Evolutionary conservation across 768 basidiomycete genomes (phyloP).

Genomic region (Dacryopinax primogenitus): DNA sequence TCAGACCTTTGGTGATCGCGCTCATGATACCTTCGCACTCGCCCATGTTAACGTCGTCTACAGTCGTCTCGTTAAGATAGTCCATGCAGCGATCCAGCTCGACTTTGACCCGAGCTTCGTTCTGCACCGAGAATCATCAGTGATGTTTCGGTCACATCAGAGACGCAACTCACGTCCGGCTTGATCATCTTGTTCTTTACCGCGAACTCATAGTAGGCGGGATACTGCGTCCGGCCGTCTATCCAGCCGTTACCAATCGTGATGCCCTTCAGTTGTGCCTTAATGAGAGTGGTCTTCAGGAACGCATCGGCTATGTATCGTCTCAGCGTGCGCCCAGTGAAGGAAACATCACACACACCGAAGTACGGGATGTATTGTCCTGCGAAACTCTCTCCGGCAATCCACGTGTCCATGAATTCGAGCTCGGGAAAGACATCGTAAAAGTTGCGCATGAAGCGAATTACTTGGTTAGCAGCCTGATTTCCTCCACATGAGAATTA

Average conservation of each 20-base stretch:
- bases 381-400: slow-evolving; percentile 92
- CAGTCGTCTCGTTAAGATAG: slow-evolving; percentile 15
- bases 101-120: slow-evolving; percentile 4
- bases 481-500: slow-evolving; percentile 5
- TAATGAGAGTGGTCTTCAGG: slow-evolving; percentile 42
- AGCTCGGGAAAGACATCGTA: slow-evolving; percentile 89
- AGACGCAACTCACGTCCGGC: slow-evolving; percentile 40
- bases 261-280: slow-evolving; percentile 55
- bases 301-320: slow-evolving; percentile 55
- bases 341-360: slow-evolving; percentile 34
- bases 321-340: neutral
- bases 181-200: slow-evolving; percentile 67
- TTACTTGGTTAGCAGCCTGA: slow-evolving; percentile 62
- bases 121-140: neutral
- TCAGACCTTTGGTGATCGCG: slow-evolving; percentile 1
- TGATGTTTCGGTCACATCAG: neutral
- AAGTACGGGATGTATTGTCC: slow-evolving; percentile 98
- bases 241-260: slow-evolving; percentile 99
- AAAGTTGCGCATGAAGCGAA: slow-evolving; percentile 78
- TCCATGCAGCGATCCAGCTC: slow-evolving; percentile 24
- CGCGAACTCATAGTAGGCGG: slow-evolving; percentile 76
- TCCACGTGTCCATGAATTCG: slow-evolving; percentile 68
- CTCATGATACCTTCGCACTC: slow-evolving; percentile 13
- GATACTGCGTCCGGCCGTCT: slow-evolving; percentile 76
- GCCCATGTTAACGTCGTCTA: slow-evolving; percentile 3